Percentiles rank a stretch among this genome's conserved stretches.
These are phyloP conservation scores for Calonectria pteridis DNA, from an alignment of 2,329 filamentous ascomycete species.

Conservation along the genomic window DNA sequence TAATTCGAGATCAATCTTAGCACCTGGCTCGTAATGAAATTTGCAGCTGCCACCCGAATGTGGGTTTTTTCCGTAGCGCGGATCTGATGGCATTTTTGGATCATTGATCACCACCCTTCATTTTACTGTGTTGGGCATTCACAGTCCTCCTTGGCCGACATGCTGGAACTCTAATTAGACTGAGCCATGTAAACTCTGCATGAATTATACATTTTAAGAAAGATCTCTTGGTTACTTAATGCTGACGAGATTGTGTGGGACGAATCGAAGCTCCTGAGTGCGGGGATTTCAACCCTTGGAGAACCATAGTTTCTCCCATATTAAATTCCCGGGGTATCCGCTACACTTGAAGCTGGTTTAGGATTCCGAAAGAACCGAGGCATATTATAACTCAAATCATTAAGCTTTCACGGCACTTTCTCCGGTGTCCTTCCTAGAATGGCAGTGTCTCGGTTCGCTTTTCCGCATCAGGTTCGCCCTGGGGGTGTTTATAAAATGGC, in stretches of 20 bases:
- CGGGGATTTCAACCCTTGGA: neutral
- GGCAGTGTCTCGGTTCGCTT: neutral
- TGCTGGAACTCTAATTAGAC: neutral
- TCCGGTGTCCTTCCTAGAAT: neutral
- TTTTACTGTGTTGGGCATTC: neutral
- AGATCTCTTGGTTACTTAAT: neutral
- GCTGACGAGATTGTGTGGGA: neutral
- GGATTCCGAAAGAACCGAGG: neutral
- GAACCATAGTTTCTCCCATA: neutral
- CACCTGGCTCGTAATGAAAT: neutral
- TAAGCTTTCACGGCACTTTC: conserved; percentile 1
- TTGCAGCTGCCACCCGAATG: neutral
- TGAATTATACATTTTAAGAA: neutral
- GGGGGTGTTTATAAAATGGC: neutral
- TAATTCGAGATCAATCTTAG: neutral
- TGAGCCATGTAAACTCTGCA: neutral
- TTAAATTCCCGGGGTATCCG: neutral
- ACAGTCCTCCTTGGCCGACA: neutral
- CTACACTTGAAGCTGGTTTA: neutral
- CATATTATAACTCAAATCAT: neutral
- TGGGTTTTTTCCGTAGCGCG: neutral
- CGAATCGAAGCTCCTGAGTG: neutral
- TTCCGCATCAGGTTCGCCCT: no score
- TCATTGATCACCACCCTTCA: neutral
- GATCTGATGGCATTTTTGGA: neutral